Base-by-base conservation (phyloP, 441 rosid genomes). In the Euphorbia celastroides region DNA sequence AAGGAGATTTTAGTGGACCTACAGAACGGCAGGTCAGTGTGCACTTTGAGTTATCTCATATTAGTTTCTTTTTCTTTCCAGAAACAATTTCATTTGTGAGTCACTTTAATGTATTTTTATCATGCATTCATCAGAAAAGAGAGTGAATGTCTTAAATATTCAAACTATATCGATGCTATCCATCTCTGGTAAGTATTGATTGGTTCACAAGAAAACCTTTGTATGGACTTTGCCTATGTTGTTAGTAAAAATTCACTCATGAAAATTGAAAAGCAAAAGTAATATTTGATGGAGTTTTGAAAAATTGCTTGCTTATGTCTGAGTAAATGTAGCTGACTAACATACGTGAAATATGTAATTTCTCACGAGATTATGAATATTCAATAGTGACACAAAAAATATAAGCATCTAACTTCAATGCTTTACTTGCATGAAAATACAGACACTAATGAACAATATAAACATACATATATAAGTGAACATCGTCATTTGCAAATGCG, bases 1-100 rank as follows among this genome's bases (percentile, higher is more conserved):
- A n/a, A 4, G 99, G 87, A 80, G 97, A 87, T 73, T 89, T 83
- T 34, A 85, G 74, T 74, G 96, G 93, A 42, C 98, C 99, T 42
- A 80, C 96, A 5, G 88, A 90, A 83, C 96, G 88, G 76, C 97
- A 86, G 64, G 82, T 86, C 70, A 78, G 81, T 60, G 70, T 77
- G 65, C 86, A 88, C 72, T 95, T 95, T 78, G 90, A 90, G 96
- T 98, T 95, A 75, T 67, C 62, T 41, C 34, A 60, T 9, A 52
- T 71, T 72, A 20, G 46, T 62, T 59, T 27, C 63, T 69, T 62
- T 59, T 31, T 65, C 68, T 71, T 20, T 1, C 56, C 20, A 5
- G 58, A 66, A 28, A 59, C 23, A 16, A 3, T 34, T 16, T 14
- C 51, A 23, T 17, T 19, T 25, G 23, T 20, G 26, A 52, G 57